Conservation (phyloP, 768 basidiomycete species). For the Hericium erinaceus region DNA sequence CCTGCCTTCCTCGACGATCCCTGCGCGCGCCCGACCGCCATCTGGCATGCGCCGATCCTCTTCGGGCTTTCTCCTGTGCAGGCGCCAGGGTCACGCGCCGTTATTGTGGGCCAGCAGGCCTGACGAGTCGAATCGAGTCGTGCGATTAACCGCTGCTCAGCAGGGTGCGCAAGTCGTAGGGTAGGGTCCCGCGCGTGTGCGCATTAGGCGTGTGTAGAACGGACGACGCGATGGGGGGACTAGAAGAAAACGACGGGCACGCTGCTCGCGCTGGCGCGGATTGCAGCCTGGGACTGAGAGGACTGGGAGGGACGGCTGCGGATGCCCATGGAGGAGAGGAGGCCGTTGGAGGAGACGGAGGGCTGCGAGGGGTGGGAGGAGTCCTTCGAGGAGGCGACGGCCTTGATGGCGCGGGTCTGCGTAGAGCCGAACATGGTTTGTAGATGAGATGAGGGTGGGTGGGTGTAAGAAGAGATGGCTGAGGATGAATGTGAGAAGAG, state of each 20-base stretch:
- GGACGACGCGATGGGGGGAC: slow-evolving; percentile 10
- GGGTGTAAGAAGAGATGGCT: background rate
- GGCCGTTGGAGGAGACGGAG: background rate
- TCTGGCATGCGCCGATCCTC: no score
- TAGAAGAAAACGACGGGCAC: slow-evolving; percentile 56
- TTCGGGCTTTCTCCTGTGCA: no score
- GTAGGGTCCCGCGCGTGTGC: background rate
- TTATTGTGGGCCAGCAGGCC: no score
- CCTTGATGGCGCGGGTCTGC: background rate
- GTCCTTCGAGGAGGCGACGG: background rate
- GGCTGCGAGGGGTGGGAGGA: slow-evolving; percentile 11
- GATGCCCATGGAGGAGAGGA: background rate
- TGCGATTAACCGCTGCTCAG: background rate
- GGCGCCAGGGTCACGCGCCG: no score
- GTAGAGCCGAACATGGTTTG: background rate
- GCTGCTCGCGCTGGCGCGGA: slow-evolving; percentile 40
- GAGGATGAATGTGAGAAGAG: background rate
- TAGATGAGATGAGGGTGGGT: background rate
- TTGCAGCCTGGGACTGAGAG: slow-evolving; percentile 18
- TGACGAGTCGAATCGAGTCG: background rate
- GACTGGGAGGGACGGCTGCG: slow-evolving; percentile 1
- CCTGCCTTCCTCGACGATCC: no score
- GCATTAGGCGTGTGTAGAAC: background rate
- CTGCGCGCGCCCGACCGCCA: no score
- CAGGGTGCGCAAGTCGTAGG: background rate